phyloP scores from a whole-genome alignment of 306 rosid genomes.

The Lotus japonicus region DNA sequence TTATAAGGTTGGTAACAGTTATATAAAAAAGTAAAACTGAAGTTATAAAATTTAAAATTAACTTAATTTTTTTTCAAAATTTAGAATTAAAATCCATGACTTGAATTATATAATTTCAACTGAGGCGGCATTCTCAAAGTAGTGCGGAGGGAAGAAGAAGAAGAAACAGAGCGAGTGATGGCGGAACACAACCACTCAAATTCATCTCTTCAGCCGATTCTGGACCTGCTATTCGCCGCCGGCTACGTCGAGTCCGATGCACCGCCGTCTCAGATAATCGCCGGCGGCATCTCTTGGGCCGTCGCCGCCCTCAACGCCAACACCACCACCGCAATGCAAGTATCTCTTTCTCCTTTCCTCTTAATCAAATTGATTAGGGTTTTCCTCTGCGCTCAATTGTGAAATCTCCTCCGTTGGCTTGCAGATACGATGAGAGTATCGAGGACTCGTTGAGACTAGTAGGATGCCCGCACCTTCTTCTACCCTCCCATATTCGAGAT shows the following conservation, averaged over 20 bases:
- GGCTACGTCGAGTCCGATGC: slow-evolving; percentile 28
- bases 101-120: too few species aligned
- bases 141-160: too few species aligned
- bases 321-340: slow-evolving; percentile 24
- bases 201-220: background rate
- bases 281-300: slow-evolving; percentile 36
- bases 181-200: too few species aligned
- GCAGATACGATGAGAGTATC: slow-evolving; percentile 31
- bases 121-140: too few species aligned
- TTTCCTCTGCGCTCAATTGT: background rate
- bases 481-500: slow-evolving; percentile 16
- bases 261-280: slow-evolving; percentile 28
- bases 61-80: too few species aligned
- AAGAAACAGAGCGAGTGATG: background rate
- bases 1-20: too few species aligned
- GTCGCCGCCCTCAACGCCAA: slow-evolving; percentile 24
- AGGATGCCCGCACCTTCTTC: slow-evolving; percentile 45
- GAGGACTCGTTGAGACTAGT: slow-evolving; percentile 37
- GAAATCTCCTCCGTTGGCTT: background rate
- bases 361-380: slow-evolving; percentile 2
- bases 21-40: too few species aligned
- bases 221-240: slow-evolving; percentile 25
- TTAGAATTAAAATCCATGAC: too few species aligned
- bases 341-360: slow-evolving; percentile 9
- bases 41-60: too few species aligned